These are phyloP conservation scores for Syncephalastrum racemosum DNA, from an alignment of 371 early-diverging fungal species.

Conservation along the genomic window DNA sequence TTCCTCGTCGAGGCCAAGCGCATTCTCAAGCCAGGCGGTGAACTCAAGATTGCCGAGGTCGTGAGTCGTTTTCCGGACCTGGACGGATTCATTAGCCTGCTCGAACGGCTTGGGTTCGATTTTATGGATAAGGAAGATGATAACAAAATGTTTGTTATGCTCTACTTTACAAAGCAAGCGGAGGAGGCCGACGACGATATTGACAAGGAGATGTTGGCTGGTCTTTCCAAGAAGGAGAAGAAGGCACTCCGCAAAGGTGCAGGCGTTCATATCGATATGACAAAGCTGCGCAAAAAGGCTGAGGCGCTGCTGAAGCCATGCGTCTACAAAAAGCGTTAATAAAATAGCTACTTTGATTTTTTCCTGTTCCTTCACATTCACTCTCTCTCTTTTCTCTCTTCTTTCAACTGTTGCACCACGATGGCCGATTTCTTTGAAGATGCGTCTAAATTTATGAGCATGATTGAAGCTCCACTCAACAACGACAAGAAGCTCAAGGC, in stretches of 20 bases:
- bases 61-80: slow-evolving; percentile 84
- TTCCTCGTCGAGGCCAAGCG: slow-evolving; percentile 91
- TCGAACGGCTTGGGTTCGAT: slow-evolving; percentile 76
- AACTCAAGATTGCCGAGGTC: slow-evolving; percentile 94
- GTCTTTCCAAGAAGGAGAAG: slow-evolving; percentile 48
- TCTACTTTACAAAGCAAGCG: slow-evolving; percentile 73
- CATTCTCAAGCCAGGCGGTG: slow-evolving; percentile 82
- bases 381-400: no score
- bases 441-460: slow-evolving; percentile 39
- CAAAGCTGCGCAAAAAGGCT: slow-evolving; percentile 37
- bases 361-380: no score
- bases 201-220: slow-evolving; percentile 33
- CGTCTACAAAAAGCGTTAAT: slow-evolving; percentile 66
- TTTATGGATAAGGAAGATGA: slow-evolving; percentile 63
- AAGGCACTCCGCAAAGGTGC: slow-evolving; percentile 49
- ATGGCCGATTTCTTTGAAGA: slow-evolving; percentile 26
- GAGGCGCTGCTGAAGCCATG: slow-evolving; percentile 82
- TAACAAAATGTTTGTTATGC: slow-evolving; percentile 92
- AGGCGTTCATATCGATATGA: slow-evolving; percentile 23
- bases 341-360: no score
- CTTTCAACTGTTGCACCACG: not conserved
- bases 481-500: slow-evolving; percentile 47
- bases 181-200: slow-evolving; percentile 28
- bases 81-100: slow-evolving; percentile 70
- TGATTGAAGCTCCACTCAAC: slow-evolving; percentile 26